Evolutionary conservation across 2,329 filamentous ascomycete genomes (phyloP), one percentile per base, ranked within the genome.

Genomic region (Monosporascus sp.): DNA sequence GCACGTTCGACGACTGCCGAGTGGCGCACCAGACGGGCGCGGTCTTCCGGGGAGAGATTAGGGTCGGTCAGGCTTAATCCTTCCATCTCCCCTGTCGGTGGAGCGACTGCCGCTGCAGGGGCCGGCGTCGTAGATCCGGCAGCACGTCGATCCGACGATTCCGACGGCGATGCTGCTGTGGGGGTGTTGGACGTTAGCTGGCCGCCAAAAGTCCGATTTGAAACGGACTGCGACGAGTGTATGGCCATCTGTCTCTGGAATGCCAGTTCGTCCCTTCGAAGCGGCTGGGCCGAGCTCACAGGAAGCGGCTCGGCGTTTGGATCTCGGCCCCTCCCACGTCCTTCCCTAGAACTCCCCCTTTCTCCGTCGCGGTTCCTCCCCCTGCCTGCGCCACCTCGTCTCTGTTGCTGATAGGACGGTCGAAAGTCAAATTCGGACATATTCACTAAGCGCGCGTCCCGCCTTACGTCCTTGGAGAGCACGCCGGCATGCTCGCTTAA

Each of bases 171-270:
- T 28, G 80, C 73, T 14, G 77, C 70, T 18, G 65, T 35, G 31
- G 73, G 65, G 44, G 79, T 70, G 50, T 71, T 65, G 20, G 78
- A 69, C n/a, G 87, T 89, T 49, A 96, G 79, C 63, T 91, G 87
- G 7, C 91, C 91, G 44, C 92, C 91, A 73, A 97, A 97, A 3
- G 85, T 91, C 44, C 91, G 83, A 45, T 82, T 86, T 0, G 89
- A 84, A 0, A 90, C 81, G 0, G 91, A 90, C 65, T 95, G 91
- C 1, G 91, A 87, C 49, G 86, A 92, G 62, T 96, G 91, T 49
- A 97, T 91, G 41, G 91, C 92, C 78, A 96, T 85, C 65, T 96
- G 91, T 49, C 94, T 81, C 66, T 97, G 93, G 68, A 91, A 96
- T 2, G 94, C 93, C 51, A 96, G 74, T 70, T 97, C 91, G 58